These are phyloP conservation scores for Leishmania martiniquensis DNA, from an alignment of 208 protist genomes.

Conservation along the genomic window DNA sequence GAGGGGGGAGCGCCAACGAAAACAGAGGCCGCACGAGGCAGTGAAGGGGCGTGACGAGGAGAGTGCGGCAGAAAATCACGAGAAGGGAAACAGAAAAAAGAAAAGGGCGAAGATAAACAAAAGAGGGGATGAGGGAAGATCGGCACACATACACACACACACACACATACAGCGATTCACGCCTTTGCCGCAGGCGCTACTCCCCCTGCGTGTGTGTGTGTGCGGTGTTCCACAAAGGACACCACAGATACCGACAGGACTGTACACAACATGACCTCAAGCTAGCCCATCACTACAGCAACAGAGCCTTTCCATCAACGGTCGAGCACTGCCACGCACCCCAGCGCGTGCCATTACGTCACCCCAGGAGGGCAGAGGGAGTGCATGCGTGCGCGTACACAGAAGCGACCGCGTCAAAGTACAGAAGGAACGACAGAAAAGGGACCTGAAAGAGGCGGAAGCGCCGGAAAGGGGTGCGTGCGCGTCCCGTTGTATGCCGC, in stretches of 20 bases:
- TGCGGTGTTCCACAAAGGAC: background rate
- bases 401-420: too few species aligned
- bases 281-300: background rate
- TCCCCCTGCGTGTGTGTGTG: background rate
- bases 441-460: background rate
- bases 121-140: background rate
- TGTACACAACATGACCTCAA: background rate
- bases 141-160: background rate
- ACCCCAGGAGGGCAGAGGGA: too few species aligned
- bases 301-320: background rate
- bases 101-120: background rate
- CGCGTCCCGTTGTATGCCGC: background rate
- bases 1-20: background rate
- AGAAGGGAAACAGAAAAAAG: background rate
- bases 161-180: background rate
- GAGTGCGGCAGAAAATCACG: background rate
- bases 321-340: background rate
- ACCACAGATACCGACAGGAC: background rate
- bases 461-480: background rate
- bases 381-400: background rate
- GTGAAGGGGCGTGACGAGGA: background rate
- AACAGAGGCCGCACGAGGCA: background rate
- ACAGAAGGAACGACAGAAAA: background rate
- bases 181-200: background rate
- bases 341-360: background rate